Base-by-base conservation (phyloP, 768 basidiomycete species). In the Lentinula aciculospora region DNA sequence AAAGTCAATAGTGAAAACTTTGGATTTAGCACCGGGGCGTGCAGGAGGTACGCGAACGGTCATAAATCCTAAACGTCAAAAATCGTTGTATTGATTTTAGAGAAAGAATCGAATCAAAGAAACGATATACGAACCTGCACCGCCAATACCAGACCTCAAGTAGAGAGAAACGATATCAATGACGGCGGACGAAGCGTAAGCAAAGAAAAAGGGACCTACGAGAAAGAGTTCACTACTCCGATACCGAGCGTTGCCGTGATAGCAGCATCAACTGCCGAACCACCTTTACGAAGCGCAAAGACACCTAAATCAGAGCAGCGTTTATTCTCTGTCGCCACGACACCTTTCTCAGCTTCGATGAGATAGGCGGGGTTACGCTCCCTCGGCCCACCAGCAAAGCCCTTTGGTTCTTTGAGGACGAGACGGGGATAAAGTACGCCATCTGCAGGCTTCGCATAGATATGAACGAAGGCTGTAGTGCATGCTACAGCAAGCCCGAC, bases 261-360 rank as follows among this genome's bases (percentile, higher is more conserved):
- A 1, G 79, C 82, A 0, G 88, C 81, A 58, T 89, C 87, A 19
- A 87, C 76, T 0, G 88, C 87, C 56, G 80, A 85, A 9, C 87
- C 87, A 19, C 86, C 86, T 3, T 77, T 76, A 66, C 77, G 77
- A 44, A 87, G 59, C 8, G 81, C 71, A 5, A 77, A 69, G 3
- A 88, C 75, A 1, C 88, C 87, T 31, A 88, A 77, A 31, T 81
- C 64, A 15, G 84, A 85, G 65, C 88, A 89, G 6, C 78, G 69
- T 58, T 74, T 73, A 64, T 85, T 83, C 69, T 89, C 88, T 48
- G 79, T 75, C 8, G 87, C 85, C 17, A 89, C 87, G 0, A 85
- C 88, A 4, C 83, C 88, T 46, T 78, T 65, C 32, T 72, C 67
- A 0, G 82, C 87, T 21, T 76, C 67, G 28, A 82, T 75, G 31